A percentile compares a stretch with the other conserved stretches of the same genome.
Conservation (phyloP, 148 eudicot species). For the Nyssa sinensis region DNA sequence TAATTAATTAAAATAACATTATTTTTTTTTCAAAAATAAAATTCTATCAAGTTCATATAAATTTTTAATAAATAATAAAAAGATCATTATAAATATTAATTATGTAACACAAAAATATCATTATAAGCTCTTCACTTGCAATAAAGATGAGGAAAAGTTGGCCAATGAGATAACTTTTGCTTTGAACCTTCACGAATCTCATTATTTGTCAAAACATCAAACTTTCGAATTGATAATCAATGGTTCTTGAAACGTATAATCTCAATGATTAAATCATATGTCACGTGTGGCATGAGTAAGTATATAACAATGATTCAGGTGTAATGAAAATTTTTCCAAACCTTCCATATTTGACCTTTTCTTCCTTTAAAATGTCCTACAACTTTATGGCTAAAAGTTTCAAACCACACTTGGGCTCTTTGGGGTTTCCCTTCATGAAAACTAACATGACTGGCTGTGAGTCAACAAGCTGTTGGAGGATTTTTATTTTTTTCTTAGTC, state of each 20-base stretch:
- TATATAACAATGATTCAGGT: too few species aligned
- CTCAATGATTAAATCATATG: too few species aligned
- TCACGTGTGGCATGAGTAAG: too few species aligned
- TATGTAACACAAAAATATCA: too few species aligned
- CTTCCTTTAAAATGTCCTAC: constrained; percentile 77
- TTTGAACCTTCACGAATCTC: constrained; percentile 87
- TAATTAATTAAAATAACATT: too few species aligned
- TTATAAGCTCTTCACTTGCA: constrained; percentile 90
- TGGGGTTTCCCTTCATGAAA: constrained; percentile 94
- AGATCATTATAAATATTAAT: too few species aligned
- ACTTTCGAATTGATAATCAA: too few species aligned
- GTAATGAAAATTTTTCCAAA: too few species aligned
- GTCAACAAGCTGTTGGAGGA: constrained; percentile 53
- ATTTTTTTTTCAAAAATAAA: too few species aligned
- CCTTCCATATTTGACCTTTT: constrained; percentile 73
- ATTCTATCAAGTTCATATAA: too few species aligned
- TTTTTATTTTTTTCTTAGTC: constrained; percentile 48
- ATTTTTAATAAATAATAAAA: too few species aligned
- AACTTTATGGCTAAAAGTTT: constrained; percentile 75
- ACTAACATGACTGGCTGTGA: constrained; percentile 84
- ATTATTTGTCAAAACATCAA: constrained; percentile 72
- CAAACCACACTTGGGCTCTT: constrained; percentile 89
- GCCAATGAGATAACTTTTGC: constrained; percentile 95
- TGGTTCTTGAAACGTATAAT: too few species aligned
- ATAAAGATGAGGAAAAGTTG: constrained; percentile 95